Percentiles rank a stretch among this genome's conserved stretches.
Evolutionary conservation across 352 stramenopile genomes (phyloP).

Genomic region (Pythium utonaiense): DNA sequence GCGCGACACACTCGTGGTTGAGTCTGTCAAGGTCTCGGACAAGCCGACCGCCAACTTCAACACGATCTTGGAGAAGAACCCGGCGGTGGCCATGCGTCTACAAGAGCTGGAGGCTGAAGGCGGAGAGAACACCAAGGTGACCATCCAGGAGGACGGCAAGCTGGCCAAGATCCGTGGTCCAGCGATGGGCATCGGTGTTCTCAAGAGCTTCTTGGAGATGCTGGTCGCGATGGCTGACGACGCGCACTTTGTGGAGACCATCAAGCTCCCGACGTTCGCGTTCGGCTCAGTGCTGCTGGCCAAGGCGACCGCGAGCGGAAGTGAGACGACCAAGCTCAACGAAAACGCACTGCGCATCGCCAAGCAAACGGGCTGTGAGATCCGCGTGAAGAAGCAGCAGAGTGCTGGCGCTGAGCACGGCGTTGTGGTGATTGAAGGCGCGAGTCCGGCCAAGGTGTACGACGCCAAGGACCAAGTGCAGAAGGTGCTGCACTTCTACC

Average conservation of each 20-base stretch:
- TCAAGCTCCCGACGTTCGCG: slow-evolving; percentile 42
- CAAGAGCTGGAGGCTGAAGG: slow-evolving; percentile 74
- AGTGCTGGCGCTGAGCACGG: slow-evolving; percentile 11
- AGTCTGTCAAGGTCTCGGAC: slow-evolving; percentile 48
- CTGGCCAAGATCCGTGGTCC: slow-evolving; percentile 67
- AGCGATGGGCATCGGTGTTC: slow-evolving; percentile 56
- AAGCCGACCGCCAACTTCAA: slow-evolving; percentile 40
- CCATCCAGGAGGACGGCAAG: slow-evolving; percentile 64
- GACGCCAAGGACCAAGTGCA: slow-evolving; percentile 68
- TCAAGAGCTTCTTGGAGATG: slow-evolving; percentile 80
- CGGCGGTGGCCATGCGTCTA: slow-evolving; percentile 50
- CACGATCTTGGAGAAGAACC: slow-evolving; percentile 51
- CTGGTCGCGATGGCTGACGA: slow-evolving; percentile 42
- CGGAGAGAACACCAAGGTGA: slow-evolving; percentile 58
- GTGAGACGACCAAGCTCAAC: slow-evolving; percentile 42
- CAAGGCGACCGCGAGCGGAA: slow-evolving; percentile 23
- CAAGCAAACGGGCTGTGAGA: slow-evolving; percentile 74
- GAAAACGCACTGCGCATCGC: slow-evolving; percentile 73
- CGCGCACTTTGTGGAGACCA: slow-evolving; percentile 57
- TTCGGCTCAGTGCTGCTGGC: slow-evolving; percentile 55
- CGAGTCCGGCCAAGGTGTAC: slow-evolving; percentile 59
- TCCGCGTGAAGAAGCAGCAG: slow-evolving; percentile 44
- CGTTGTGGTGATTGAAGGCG: slow-evolving; percentile 63
- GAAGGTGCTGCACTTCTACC: slow-evolving; percentile 80
- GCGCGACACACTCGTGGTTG: slow-evolving; percentile 57